Conservation (phyloP, 176 grass and related monocot species). For the Zoysia japonica region DNA sequence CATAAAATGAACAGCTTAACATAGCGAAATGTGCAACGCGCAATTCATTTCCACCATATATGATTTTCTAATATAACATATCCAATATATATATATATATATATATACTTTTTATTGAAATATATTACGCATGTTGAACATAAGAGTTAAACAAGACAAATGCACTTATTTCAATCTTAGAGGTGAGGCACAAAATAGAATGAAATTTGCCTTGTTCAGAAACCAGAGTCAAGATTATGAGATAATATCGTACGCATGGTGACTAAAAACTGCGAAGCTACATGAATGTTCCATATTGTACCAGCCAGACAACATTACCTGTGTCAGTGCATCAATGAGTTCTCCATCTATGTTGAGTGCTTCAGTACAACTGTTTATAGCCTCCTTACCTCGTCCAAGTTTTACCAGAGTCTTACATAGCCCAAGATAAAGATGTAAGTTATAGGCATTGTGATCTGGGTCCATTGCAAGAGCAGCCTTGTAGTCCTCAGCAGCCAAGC, state of each 20-base stretch:
- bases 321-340: constrained; percentile 83
- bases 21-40: not conserved
- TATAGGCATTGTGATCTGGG: constrained; percentile 73
- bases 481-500: constrained; percentile 82
- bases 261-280: not conserved
- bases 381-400: constrained; percentile 97
- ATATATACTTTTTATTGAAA: not conserved
- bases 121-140: constrained; percentile 1
- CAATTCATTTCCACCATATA: not conserved
- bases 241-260: constrained; percentile 7
- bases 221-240: not conserved
- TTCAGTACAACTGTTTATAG: constrained; percentile 74
- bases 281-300: not conserved
- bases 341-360: constrained; percentile 83
- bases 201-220: not conserved
- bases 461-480: constrained; percentile 92
- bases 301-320: constrained; percentile 53
- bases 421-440: constrained; percentile 80
- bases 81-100: not conserved
- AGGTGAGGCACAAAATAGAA: not conserved
- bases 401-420: constrained; percentile 95
- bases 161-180: constrained; percentile 2
- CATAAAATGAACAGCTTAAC: constrained; percentile 16
- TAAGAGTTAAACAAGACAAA: not conserved
- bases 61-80: constrained; percentile 7